Base-by-base conservation (phyloP, 345 rosid genomes). In the Salix exigua region DNA sequence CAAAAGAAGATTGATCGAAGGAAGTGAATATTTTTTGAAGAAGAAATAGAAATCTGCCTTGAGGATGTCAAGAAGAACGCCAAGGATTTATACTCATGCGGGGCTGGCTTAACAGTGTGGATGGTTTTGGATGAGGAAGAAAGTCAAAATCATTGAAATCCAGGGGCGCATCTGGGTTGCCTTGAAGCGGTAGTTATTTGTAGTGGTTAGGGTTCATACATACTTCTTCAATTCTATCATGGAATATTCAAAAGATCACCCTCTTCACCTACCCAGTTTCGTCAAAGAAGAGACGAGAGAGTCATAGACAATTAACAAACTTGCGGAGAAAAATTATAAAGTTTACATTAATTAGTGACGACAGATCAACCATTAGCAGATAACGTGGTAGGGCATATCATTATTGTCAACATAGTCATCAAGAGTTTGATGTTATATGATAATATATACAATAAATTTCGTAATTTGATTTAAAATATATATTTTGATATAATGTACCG, bases 121-220 rank as follows among this genome's bases (percentile, higher is more conserved):
- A 7, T 53, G 68, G 26, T 4, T 8, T 5, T 31, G 46, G 71
- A 23, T 46, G 5, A 19, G 17, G 28, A 60, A 44, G 48, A 6
- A 73, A 65, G 82, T 82, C 78, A 72, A 73, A 73, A 71, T 37
- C 23, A 38, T 21, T 3, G 83, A 83, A 85, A 82, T 26, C 90
- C 17, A 51, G 82, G 90, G 90, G 87, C 86, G 83, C 51, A 28
- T 69, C 70, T 33, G 58, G 72, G 51, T 72, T 66, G 75, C 78
- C 78, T 73, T 86, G 62, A 63, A 13, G 6, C 35, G 62, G 68
- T 55, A 10, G 77, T 78, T 70, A 8, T 18, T 8, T 30, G n/a
- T 44, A 62, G 40, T 55, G 64, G 86, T 77, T 74, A 33, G 28
- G 30, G 16, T n/a, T 50, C 40, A 31, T 19, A 35, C 1, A 6